Percentiles rank a stretch among this genome's conserved stretches.
Evolutionary conservation across 208 protist species (phyloP).

Genomic region (Porcisia hertigi): DNA sequence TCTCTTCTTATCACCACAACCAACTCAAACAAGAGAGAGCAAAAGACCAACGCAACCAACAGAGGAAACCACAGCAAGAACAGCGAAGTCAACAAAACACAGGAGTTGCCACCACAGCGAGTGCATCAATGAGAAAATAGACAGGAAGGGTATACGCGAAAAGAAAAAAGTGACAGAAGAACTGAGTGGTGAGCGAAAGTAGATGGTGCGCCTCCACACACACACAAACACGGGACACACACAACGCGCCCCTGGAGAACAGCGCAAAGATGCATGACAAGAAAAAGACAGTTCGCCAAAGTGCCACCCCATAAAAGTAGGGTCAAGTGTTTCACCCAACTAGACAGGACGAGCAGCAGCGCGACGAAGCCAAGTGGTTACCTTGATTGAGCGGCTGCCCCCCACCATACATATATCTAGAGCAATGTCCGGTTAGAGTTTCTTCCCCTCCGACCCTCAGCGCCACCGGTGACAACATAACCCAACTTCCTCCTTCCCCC

Average conservation of each 20-base stretch:
- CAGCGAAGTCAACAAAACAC: too few species aligned
- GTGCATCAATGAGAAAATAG: background rate
- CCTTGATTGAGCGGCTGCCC: background rate
- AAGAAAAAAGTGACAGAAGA: background rate
- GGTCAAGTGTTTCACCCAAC: constrained; percentile 3
- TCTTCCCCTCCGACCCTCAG: background rate
- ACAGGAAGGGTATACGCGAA: background rate
- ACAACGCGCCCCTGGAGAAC: background rate
- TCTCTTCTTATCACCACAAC: background rate
- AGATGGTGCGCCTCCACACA: background rate
- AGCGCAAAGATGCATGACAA: background rate
- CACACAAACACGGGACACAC: too few species aligned
- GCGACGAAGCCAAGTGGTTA: background rate
- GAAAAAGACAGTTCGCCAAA: background rate
- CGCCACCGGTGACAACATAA: too few species aligned
- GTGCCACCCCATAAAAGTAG: background rate
- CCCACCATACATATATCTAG: background rate
- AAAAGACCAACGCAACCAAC: background rate
- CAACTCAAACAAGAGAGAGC: background rate
- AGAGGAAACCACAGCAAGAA: background rate
- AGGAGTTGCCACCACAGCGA: too few species aligned
- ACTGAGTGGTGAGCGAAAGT: background rate
- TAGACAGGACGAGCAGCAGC: background rate
- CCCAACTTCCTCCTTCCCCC: background rate
- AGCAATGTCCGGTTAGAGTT: background rate